These are phyloP conservation scores for Solanum bukasovii DNA, from an alignment of 257 asterid genomes.

Conservation along the genomic window DNA sequence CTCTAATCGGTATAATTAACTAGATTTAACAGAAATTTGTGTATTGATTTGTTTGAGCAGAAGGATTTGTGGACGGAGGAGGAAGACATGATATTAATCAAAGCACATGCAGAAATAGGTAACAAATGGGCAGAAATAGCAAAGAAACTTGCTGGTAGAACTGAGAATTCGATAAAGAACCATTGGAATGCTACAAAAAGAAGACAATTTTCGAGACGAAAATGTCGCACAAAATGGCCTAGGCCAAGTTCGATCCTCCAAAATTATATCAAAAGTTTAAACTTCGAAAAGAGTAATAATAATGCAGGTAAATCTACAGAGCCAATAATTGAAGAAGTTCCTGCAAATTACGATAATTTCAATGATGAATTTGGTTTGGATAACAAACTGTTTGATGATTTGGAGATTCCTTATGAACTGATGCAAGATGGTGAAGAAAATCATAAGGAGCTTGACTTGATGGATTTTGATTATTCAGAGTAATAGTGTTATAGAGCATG, in stretches of 20 bases:
- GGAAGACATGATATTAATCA: constrained; percentile 54
- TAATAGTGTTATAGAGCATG: not conserved
- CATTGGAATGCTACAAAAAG: constrained; percentile 94
- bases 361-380: constrained; percentile 18
- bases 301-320: not conserved
- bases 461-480: constrained; percentile 20
- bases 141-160: constrained; percentile 52
- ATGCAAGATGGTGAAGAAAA: constrained; percentile 15
- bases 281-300: constrained; percentile 21
- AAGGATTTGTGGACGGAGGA: constrained; percentile 83
- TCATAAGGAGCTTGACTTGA: constrained; percentile 23
- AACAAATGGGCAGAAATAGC: constrained; percentile 93
- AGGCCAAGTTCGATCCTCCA: constrained; percentile 64
- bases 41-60: constrained; percentile 20
- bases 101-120: constrained; percentile 58
- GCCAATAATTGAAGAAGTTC: not conserved
- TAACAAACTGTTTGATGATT: constrained; percentile 16
- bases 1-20: not conserved
- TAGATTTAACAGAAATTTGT: not conserved
- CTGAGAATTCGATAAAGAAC: constrained; percentile 78
- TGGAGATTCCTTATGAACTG: constrained; percentile 12
- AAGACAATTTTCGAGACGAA: constrained; percentile 50
- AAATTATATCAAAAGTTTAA: constrained; percentile 63
- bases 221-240: constrained; percentile 72
- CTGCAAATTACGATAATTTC: constrained; percentile 6